Evolutionary conservation across 2,329 filamentous ascomycete genomes (phyloP).

Genomic region (Fusarium papillatum): DNA sequence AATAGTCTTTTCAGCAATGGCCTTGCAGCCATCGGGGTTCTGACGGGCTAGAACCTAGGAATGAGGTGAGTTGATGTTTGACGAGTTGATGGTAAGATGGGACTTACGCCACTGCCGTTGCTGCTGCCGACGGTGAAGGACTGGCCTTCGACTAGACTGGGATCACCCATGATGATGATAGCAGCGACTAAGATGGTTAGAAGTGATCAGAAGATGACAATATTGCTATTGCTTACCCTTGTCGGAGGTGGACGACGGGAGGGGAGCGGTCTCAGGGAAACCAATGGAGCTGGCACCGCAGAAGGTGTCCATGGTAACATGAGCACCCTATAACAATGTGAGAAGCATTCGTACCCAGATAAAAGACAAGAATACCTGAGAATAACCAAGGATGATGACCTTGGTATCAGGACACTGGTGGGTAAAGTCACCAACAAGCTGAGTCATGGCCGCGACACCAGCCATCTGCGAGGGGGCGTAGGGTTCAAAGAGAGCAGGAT

Average conservation of each 20-base stretch:
- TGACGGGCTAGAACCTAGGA: slow-evolving; percentile 28
- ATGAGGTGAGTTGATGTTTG: background rate
- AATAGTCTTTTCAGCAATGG: slow-evolving; percentile 19
- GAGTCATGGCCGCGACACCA: slow-evolving; percentile 25
- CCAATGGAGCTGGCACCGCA: slow-evolving; percentile 27
- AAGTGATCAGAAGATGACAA: accelerated
- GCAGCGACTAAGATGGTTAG: slow-evolving; percentile 15
- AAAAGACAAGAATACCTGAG: background rate
- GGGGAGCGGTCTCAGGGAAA: slow-evolving; percentile 1
- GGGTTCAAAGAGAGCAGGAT: slow-evolving; percentile 33
- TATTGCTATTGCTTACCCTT: slow-evolving; percentile 5
- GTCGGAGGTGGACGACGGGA: background rate
- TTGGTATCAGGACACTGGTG: slow-evolving; percentile 31
- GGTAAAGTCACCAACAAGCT: slow-evolving; percentile 17
- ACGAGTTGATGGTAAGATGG: background rate
- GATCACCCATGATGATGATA: slow-evolving; percentile 29
- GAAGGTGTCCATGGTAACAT: slow-evolving; percentile 21
- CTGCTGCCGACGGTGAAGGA: slow-evolving; percentile 27
- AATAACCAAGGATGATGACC: slow-evolving; percentile 37
- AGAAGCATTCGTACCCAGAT: background rate
- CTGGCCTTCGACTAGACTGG: slow-evolving; percentile 25
- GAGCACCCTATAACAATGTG: slow-evolving; percentile 15
- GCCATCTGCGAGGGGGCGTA: slow-evolving; percentile 36
- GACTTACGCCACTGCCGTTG: slow-evolving; percentile 28
- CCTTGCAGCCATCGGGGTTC: slow-evolving; percentile 15